Evolutionary conservation across 306 rosid genomes (phyloP), one percentile per base, ranked within the genome.

Genomic region (Rosa chinensis): DNA sequence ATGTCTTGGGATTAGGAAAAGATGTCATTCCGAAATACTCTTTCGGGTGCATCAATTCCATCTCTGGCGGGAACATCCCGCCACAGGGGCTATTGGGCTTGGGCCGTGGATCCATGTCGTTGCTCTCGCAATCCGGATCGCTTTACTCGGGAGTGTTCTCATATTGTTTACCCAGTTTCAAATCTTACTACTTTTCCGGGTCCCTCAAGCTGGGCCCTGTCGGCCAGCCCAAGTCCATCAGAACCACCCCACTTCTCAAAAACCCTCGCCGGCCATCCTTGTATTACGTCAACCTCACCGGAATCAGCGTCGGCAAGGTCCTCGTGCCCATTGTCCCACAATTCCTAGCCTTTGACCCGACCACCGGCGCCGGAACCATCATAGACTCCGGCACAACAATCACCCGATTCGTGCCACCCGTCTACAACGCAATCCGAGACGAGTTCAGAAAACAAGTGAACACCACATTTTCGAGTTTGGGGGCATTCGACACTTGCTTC

Each of bases 381-480:
- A 91, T 95, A 1, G 97, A 95, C 79, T 92, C 98, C 49, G 99
- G 99, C 0, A 95, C 99, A 13, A 90, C 91, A 1, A 89, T 92
- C 77, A 92, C 97, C 79, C 89, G 96, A 6, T 91, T 92, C 58
- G 89, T 92, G 18, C 79, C 55, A 56, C 97, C 98, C 2, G 84
- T 89, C 0, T 95, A 95, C 80, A 67, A 55, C 3, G 92, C 96
- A 0, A 76, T 92, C 8, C 85, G 99, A 21, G 99, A 92, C 2
- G 98, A 92, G 87, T 95, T 89, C 45, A 88, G 97, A 44, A 91
- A 90, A 40, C 97, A 92, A 69, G 94, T 92, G 81, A 69, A 70
- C 0, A 95, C 92, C 0, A 66, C 93, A 14, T 88, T 89, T 76
- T 87, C 93, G 13, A 85, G 87, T 43, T 68, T 95, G 35, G 99